These are phyloP conservation scores for Artomyces pyxidatus DNA, from an alignment of 768 basidiomycete species.

Conservation along the genomic window DNA sequence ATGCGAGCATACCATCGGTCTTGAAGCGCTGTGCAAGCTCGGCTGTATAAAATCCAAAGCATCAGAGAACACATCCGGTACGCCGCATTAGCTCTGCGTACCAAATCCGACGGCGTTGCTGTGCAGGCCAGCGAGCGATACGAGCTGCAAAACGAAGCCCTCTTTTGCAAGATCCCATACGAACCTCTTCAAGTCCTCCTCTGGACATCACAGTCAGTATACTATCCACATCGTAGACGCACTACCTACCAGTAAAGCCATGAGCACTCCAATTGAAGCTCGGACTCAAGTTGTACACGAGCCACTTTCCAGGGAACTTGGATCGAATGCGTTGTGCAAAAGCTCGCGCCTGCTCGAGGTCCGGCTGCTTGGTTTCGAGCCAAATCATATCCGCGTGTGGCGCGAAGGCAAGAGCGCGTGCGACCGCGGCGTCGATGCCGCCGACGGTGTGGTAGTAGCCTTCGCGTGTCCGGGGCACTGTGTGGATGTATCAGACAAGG, in stretches of 20 bases:
- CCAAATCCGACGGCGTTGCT: slow-evolving; percentile 73
- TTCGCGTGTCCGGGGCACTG: slow-evolving; percentile 82
- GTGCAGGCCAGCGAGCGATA: slow-evolving; percentile 88
- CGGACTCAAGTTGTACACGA: slow-evolving; percentile 91
- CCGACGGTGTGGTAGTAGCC: slow-evolving; percentile 87
- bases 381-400: slow-evolving; percentile 87
- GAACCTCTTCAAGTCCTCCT: slow-evolving; percentile 73
- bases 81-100: no score
- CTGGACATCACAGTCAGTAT: slow-evolving; percentile 23
- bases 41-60: slow-evolving; percentile 30
- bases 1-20: slow-evolving; percentile 87
- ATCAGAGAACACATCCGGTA: background rate
- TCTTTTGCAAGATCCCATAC: slow-evolving; percentile 88
- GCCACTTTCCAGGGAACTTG: slow-evolving; percentile 71
- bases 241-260: slow-evolving; percentile 57
- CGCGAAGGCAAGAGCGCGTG: slow-evolving; percentile 71
- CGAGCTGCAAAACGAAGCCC: slow-evolving; percentile 85
- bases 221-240: background rate
- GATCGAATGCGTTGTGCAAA: slow-evolving; percentile 73
- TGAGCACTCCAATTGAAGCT: slow-evolving; percentile 90
- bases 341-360: slow-evolving; percentile 67
- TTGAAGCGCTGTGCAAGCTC: slow-evolving; percentile 77
- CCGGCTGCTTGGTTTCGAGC: slow-evolving; percentile 89
- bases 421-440: slow-evolving; percentile 75
- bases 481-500: background rate